These are phyloP conservation scores for Neoscytalidium dimidiatum DNA, from an alignment of 2,329 filamentous ascomycete species.

Conservation along the genomic window DNA sequence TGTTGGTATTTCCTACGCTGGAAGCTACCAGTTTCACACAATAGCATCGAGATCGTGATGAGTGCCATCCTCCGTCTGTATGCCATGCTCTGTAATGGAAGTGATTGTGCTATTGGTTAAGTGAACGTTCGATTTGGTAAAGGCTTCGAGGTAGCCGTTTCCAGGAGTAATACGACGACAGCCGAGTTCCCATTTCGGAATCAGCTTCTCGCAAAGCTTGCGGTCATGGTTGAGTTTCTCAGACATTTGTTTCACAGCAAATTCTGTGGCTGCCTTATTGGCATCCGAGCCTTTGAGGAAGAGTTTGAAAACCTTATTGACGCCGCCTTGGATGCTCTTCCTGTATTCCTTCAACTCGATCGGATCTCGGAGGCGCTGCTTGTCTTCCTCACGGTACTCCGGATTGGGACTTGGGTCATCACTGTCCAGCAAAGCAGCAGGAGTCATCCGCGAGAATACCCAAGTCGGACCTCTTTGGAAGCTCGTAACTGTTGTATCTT, in stretches of 20 bases:
- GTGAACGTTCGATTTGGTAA: slow-evolving; percentile 53
- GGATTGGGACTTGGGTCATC: slow-evolving; percentile 30
- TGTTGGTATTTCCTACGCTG: too few relatives aligned
- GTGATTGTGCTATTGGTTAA: slow-evolving; percentile 51
- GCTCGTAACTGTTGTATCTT: slow-evolving; percentile 49
- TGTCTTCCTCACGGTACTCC: slow-evolving; percentile 45
- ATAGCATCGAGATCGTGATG: slow-evolving; percentile 46
- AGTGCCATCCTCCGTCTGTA: slow-evolving; percentile 45
- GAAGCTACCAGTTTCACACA: too few relatives aligned
- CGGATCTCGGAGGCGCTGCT: slow-evolving; percentile 45
- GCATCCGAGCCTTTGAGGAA: slow-evolving; percentile 45
- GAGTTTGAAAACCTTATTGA: neutral
- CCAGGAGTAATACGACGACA: slow-evolving; percentile 51
- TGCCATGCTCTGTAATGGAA: slow-evolving; percentile 48
- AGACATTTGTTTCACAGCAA: slow-evolving; percentile 46
- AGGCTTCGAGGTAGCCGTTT: slow-evolving; percentile 53
- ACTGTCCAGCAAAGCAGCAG: slow-evolving; percentile 48
- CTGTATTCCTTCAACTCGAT: slow-evolving; percentile 45
- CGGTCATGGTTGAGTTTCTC: slow-evolving; percentile 46
- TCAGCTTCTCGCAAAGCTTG: slow-evolving; percentile 33
- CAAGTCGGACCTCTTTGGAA: slow-evolving; percentile 55
- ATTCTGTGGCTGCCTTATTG: slow-evolving; percentile 40
- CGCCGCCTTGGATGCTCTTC: slow-evolving; percentile 47
- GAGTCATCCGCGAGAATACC: slow-evolving; percentile 52
- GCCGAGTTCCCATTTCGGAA: slow-evolving; percentile 48